Evolutionary conservation across 192 early-diverging fungal species (phyloP), one percentile per base, ranked within the genome.

Genomic region (Chytriomyces confervae): DNA sequence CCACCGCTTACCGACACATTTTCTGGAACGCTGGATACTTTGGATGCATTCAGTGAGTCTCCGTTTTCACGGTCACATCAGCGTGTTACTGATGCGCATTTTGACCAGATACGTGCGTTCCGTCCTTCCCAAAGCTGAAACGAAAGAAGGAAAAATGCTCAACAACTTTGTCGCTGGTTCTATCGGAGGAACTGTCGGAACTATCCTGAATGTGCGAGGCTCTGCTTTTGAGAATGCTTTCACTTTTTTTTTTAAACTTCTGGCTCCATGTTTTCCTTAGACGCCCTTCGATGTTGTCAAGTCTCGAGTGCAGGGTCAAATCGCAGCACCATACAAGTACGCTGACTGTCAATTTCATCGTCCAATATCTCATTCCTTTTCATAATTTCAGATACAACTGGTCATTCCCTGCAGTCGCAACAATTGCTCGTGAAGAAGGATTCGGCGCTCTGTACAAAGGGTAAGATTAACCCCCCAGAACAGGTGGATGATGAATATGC

Each of bases 21-120:
- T 80, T 91, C 69, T 98, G 97, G 97, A 98, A 98, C 84, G 95
- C 95, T 80, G 97, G 95, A 65, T 97, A 96, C 89, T 97, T 97
- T 91, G 94, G 94, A 66, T 75, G 76, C 75, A 88, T 88, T 70
- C 67, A 79, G 75, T 79, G 47, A 61, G 68, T 77, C 23, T 57
- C 57, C 5, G 11, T 24, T 43, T 18, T 36, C 23, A 62, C 36
- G 11, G 36, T 65, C 63, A 36, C 36, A 36, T 4, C 36, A 36
- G 36, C 4, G 11, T 65, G 16, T 65, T 60, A 57, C 10, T 51
- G 93, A 94, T 79, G 89, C 87, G 69, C 86, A 79, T n/a, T 5
- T 63, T 63, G 43, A 45, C 9, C 63, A 76, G 63, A 66, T 76
- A 76, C 64, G 74, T 97, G 69, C 92, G 90, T 70, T 85, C 81